Evolutionary conservation across 2,329 filamentous ascomycete genomes (phyloP).

Genomic region (Westerdykella ornata): DNA sequence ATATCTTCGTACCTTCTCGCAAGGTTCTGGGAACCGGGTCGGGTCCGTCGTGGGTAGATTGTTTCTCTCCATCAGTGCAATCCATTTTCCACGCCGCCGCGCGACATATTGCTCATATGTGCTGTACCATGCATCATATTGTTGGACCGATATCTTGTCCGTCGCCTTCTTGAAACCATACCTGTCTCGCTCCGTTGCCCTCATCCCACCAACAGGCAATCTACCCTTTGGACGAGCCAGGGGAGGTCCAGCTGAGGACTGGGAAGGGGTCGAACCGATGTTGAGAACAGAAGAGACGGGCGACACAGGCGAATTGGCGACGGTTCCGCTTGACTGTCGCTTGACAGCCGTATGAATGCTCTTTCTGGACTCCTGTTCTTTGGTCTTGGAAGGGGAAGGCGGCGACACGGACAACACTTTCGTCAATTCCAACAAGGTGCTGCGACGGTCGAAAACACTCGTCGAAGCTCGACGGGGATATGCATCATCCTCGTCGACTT

Average conservation of each 20-base stretch:
- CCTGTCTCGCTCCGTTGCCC: constrained; percentile 54
- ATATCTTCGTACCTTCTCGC: constrained; percentile 79
- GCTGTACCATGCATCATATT: constrained; percentile 77
- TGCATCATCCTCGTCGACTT: constrained; percentile 31
- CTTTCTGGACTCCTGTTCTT: neutral
- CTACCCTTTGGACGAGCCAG: neutral
- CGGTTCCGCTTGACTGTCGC: neutral
- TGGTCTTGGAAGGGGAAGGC: constrained; percentile 10
- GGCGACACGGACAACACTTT: constrained; percentile 4
- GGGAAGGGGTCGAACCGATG: neutral
- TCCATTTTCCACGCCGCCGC: constrained; percentile 75
- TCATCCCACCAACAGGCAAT: constrained; percentile 22
- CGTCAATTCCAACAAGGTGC: constrained; percentile 22
- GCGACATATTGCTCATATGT: constrained; percentile 69
- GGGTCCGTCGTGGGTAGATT: constrained; percentile 66
- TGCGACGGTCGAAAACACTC: constrained; percentile 31
- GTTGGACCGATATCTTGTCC: constrained; percentile 65
- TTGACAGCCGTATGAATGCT: neutral
- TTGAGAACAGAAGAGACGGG: neutral
- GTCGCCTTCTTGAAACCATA: constrained; percentile 91
- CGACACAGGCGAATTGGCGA: neutral
- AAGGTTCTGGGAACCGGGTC: constrained; percentile 70
- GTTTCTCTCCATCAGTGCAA: constrained; percentile 66
- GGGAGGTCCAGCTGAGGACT: too few relatives aligned
- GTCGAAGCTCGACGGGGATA: constrained; percentile 32